Evolutionary conservation across 1,139 yeast species (phyloP), one percentile per base, ranked within the genome.

Genomic region (Hyphopichia khmerensis): DNA sequence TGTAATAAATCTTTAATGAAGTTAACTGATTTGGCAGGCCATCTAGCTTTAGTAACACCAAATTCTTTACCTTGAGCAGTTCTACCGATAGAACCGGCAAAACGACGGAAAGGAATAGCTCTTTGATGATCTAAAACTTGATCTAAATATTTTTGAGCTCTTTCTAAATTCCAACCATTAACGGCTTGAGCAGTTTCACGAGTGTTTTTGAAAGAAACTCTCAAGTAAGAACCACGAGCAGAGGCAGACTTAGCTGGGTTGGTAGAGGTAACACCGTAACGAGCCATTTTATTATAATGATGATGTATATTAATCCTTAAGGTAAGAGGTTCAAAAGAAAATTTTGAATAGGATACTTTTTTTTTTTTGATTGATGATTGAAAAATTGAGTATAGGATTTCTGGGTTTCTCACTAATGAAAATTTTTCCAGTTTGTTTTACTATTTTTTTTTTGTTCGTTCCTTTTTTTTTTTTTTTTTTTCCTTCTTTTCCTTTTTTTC

Each of bases 11-110:
- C 97, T 74, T 87, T 84, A 68, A 93, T 79, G 76, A 87, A 90
- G 81, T 89, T 87, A 73, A 93, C 97, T 56, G 96, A 88, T 87
- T 95, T 93, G 59, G 83, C 96, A 71, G 99, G 99, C 99, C 99
- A 93, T 89, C 99, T 91, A 66, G 98, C 99, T 82, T 88, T 91
- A 84, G 97, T 90, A 72, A 90, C 96, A 79, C 98, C 99, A 70
- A 91, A 95, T 82, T 93, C 99, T 81, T 93, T 93, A 80, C 97
- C 99, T 82, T 93, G 99, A 62, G 95, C 96, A 65, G 99, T 88
- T 82, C 99, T 89, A 75, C 99, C 99, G 67, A 89, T 90, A 65
- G 96, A 89, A 61, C 86, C 82, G 82, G 87, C 87, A 81, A 81
- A 91, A 82, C 96, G 85, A 84, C 99, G 88, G 93, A 93, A 90